Evolutionary conservation across 2,329 filamentous ascomycete species (phyloP).

Genomic region (Aspergillus luchuensis): DNA sequence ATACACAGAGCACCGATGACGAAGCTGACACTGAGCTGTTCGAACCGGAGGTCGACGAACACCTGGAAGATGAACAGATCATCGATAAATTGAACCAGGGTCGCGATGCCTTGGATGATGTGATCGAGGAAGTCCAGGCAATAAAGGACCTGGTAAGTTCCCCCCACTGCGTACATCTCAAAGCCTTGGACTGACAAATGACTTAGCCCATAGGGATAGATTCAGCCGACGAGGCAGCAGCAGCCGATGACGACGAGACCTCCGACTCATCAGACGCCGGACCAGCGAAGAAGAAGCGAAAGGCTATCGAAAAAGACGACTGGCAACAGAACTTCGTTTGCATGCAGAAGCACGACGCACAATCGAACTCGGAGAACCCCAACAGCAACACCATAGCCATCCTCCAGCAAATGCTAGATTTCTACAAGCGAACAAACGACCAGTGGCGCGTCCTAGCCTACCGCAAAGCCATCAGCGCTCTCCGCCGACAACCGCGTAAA

Average conservation of each 20-base stretch:
- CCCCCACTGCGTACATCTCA: not conserved
- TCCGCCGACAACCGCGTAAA: conserved; percentile 66
- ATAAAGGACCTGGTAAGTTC: conserved; percentile 58
- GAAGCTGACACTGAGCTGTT: not conserved
- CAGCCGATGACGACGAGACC: conserved; percentile 10
- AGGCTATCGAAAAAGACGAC: conserved; percentile 8
- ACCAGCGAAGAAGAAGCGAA: conserved; percentile 18
- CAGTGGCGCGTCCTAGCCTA: conserved; percentile 76
- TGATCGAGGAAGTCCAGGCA: conserved; percentile 64
- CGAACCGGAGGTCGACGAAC: not conserved
- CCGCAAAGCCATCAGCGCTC: conserved; percentile 71
- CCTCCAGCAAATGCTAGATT: conserved; percentile 74
- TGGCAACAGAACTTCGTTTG: conserved; percentile 57
- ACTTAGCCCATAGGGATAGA: conserved; percentile 41
- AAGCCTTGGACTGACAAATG: conserved; percentile 10
- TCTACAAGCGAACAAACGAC: conserved; percentile 75
- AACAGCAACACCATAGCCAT: conserved; percentile 76
- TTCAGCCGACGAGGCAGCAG: conserved; percentile 27
- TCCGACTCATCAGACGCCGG: conserved; percentile 21
- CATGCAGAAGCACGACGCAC: conserved; percentile 58
- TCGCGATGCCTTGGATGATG: conserved; percentile 62
- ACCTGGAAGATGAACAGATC: not conserved
- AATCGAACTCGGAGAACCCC: conserved; percentile 57
- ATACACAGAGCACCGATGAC: conserved; percentile 17
- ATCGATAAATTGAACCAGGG: conserved; percentile 17